These are phyloP conservation scores for Mycena vitilis DNA, from an alignment of 768 basidiomycete genomes.

Conservation along the genomic window DNA sequence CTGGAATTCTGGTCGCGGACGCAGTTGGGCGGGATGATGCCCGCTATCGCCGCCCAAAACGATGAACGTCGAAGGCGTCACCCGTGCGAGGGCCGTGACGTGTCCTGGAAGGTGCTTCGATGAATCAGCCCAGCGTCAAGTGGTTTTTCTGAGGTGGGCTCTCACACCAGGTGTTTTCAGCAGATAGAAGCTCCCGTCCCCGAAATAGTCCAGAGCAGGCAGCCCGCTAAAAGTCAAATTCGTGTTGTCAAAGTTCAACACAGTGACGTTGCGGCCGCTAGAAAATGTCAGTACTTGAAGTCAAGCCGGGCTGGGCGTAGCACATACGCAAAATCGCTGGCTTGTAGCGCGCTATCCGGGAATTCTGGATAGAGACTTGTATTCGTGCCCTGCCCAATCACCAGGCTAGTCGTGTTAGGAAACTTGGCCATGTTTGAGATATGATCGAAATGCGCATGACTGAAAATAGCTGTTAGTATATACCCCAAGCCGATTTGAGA, in stretches of 20 bases:
- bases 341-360: conserved; percentile 16
- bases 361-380: conserved; percentile 12
- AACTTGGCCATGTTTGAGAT: conserved; percentile 35
- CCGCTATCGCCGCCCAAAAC: neutral
- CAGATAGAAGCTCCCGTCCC: conserved; percentile 30
- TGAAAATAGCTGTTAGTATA: neutral
- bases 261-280: conserved; percentile 20
- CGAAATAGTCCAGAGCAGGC: conserved; percentile 12
- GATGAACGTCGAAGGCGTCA: conserved; percentile 27
- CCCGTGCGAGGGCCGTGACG: conserved; percentile 28
- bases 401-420: conserved; percentile 29
- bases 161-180: conserved; percentile 28
- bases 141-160: neutral
- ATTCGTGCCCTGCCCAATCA: conserved; percentile 26
- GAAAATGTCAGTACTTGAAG: neutral
- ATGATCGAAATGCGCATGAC: conserved; percentile 15
- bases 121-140: neutral
- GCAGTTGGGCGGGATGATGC: neutral
- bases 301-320: neutral
- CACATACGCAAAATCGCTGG: conserved; percentile 29
- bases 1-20: neutral
- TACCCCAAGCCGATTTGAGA: neutral
- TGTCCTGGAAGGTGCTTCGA: conserved; percentile 28
- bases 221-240: conserved; percentile 20
- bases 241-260: neutral